A percentile compares a stretch with the other conserved stretches of the same genome.
phyloP scores from a whole-genome alignment of 225 moss, liverwort and hornwort species.

The Rhytidiadelphus loreus region DNA sequence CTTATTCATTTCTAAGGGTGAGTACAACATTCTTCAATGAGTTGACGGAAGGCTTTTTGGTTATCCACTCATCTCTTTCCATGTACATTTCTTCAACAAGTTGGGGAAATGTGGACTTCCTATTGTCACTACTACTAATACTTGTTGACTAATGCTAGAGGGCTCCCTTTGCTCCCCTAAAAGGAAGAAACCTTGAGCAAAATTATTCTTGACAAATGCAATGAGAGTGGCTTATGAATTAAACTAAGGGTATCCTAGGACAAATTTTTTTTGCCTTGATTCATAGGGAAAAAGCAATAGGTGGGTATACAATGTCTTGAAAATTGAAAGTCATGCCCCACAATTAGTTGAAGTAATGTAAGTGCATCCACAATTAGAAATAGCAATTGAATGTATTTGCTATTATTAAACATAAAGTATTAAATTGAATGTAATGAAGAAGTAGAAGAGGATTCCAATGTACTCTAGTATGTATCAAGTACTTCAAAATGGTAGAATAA shows the following conservation, averaged over 20 bases:
- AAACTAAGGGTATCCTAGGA: fast-evolving
- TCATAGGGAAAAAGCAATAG: background rate
- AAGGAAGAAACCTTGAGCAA: fast-evolving
- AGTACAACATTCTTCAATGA: no score
- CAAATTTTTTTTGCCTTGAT: fast-evolving
- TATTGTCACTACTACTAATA: background rate
- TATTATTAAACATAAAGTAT: background rate
- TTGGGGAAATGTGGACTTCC: background rate
- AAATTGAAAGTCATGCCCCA: background rate
- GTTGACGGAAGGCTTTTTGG: background rate
- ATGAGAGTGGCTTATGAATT: background rate
- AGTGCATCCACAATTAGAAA: fast-evolving
- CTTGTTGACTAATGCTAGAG: background rate
- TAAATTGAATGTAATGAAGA: background rate
- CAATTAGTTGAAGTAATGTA: background rate
- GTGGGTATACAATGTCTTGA: background rate
- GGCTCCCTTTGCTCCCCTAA: fast-evolving
- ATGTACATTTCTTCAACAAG: background rate
- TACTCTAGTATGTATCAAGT: background rate
- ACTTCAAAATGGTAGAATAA: background rate
- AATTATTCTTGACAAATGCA: background rate
- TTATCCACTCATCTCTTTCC: background rate
- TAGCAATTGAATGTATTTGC: fast-evolving
- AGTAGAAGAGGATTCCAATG: background rate
- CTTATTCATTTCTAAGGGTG: background rate